Conservation (phyloP, 2,329 filamentous ascomycete genomes). For the Trichoderma sp. region DNA sequence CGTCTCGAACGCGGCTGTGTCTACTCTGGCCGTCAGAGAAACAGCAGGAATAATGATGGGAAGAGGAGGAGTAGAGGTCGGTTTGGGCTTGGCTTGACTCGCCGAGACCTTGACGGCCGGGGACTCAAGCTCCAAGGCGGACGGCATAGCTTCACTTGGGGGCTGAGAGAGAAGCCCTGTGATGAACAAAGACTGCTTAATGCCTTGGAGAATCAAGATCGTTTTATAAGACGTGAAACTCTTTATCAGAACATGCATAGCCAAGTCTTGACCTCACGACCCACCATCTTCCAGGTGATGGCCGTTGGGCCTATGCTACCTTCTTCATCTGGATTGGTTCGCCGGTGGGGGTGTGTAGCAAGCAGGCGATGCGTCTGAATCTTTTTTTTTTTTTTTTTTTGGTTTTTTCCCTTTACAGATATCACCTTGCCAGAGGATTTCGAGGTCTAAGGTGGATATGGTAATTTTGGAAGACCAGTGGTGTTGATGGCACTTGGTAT, state of each 20-base stretch:
- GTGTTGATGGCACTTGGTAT: background rate
- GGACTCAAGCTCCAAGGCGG: slow-evolving; percentile 6
- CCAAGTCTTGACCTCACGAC: background rate
- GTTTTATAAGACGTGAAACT: slow-evolving; percentile 8
- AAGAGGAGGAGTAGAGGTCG: slow-evolving; percentile 2
- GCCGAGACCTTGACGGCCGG: background rate
- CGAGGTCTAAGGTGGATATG: background rate
- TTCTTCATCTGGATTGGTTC: slow-evolving; percentile 23
- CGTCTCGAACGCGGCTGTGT: slow-evolving; percentile 37
- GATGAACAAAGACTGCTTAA: background rate
- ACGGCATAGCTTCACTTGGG: slow-evolving; percentile 17
- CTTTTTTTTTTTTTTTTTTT: too few species aligned
- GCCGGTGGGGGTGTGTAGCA: slow-evolving; percentile 1
- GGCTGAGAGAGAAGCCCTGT: background rate
- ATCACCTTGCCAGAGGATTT: background rate
- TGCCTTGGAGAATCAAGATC: background rate
- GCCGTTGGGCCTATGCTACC: slow-evolving; percentile 12
- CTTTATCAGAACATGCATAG: background rate
- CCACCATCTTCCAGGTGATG: background rate
- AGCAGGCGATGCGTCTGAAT: background rate
- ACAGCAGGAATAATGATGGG: slow-evolving; percentile 13
- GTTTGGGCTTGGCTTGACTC: slow-evolving; percentile 3
- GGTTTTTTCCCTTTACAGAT: background rate
- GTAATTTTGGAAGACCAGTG: slow-evolving; percentile 1
- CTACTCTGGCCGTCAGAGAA: slow-evolving; percentile 31